Evolutionary conservation across 1,139 yeast genomes (phyloP).

Genomic region (Saccharomyces pastorianus): DNA sequence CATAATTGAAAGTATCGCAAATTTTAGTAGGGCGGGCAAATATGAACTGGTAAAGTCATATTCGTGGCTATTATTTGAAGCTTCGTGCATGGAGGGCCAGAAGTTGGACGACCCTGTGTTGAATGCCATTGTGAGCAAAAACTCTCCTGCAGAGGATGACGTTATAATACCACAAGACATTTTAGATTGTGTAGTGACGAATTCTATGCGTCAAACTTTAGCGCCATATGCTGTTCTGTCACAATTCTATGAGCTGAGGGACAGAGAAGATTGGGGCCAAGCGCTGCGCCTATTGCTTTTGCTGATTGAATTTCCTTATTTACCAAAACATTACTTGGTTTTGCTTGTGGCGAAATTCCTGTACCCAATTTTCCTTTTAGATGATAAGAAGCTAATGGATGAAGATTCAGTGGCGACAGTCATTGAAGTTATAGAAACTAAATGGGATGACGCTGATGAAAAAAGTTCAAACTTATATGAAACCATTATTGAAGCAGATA

Average conservation of each 20-base stretch:
- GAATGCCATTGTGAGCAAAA: constrained; percentile 43
- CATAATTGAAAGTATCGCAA: constrained; percentile 54
- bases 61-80: constrained; percentile 52
- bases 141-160: constrained; percentile 13
- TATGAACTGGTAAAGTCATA: constrained; percentile 35
- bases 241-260: constrained; percentile 38
- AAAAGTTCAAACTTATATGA: constrained; percentile 15
- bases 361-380: constrained; percentile 22
- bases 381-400: constrained; percentile 12
- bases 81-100: constrained; percentile 45
- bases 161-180: constrained; percentile 23
- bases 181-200: constrained; percentile 34
- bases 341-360: constrained; percentile 23
- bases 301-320: constrained; percentile 53
- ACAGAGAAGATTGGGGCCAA: constrained; percentile 24
- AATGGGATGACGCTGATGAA: constrained; percentile 18
- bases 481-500: constrained; percentile 7
- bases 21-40: constrained; percentile 62
- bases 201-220: constrained; percentile 56
- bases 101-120: constrained; percentile 50
- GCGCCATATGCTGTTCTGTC: constrained; percentile 66
- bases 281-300: constrained; percentile 40
- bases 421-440: constrained; percentile 21
- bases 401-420: constrained; percentile 20
- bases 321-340: constrained; percentile 49